Evolutionary conservation across 1,284 basidiomycete species (phyloP), one percentile per base, ranked within the genome.

Genomic region (Takashimella koratensis): DNA sequence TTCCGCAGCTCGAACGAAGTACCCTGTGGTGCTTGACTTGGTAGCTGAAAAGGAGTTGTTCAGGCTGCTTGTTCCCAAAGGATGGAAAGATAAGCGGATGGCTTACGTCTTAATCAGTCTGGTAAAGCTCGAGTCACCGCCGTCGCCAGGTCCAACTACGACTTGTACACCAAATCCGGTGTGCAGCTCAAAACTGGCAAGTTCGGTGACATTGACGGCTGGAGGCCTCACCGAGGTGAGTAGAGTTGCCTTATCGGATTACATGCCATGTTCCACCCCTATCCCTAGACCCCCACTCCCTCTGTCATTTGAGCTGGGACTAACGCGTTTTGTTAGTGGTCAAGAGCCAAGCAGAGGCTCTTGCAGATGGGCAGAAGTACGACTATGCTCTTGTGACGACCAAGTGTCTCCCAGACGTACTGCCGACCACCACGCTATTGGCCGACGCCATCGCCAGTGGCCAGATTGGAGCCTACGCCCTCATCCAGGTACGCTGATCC

Each of bases 101-200:
- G n/a, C n/a, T n/a, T n/a, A n/a, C n/a, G n/a, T n/a, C n/a, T 5
- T 19, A 21, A 41, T 16, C 27, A 73, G 52, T 82, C 83, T 52
- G 84, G 84, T 5, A 77, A 78, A 26, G 84, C 82, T 1, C 76
- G 81, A n/a, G 83, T 90, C 10, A 89, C 87, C 0, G 84, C 80
- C 11, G 84, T 89, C 4, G 87, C 87, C 1, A 75, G 88, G 48
- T 84, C 86, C 50, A 90, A 90, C 63, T 87, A 83, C 65, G 78
- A 81, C 22, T 75, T 80, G 2, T 80, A 86, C 21, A 78, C 79
- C 1, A 60, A 64, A 3, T 57, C 64, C 0, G 76, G 86, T 0
- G 78, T 86, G 51, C 74, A 82, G 43, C 78, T 87, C 55, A 71
- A 77, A 43, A 86, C 84, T 49, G 72, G 73, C 51, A 83, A 83